phyloP scores from a whole-genome alignment of 768 basidiomycete species.

The Brasilioporus rufonigricans region DNA sequence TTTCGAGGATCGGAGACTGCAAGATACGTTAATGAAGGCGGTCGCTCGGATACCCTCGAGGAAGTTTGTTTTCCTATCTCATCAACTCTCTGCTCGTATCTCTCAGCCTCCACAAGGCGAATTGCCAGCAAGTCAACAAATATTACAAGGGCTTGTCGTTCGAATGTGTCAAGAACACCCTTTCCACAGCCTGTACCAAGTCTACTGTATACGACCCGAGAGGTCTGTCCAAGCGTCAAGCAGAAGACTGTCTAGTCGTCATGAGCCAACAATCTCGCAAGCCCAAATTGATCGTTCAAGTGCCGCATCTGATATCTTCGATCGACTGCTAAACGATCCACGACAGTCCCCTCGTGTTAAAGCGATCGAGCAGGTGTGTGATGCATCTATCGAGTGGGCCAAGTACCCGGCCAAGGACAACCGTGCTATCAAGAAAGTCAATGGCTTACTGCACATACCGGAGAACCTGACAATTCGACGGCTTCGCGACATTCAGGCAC shows the following conservation, averaged over 20 bases:
- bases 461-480: conserved; percentile 42
- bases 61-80: conserved; percentile 90
- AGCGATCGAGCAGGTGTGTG: conserved; percentile 59
- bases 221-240: conserved; percentile 19
- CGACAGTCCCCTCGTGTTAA: conserved; percentile 38
- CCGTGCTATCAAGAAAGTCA: conserved; percentile 20
- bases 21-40: conserved; percentile 41
- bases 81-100: conserved; percentile 92
- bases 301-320: conserved; percentile 65
- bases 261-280: conserved; percentile 35
- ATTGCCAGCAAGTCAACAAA: conserved; percentile 46
- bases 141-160: conserved; percentile 61
- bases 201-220: conserved; percentile 66
- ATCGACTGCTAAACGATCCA: conserved; percentile 47
- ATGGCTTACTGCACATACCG: conserved; percentile 43
- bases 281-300: conserved; percentile 54
- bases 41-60: conserved; percentile 69
- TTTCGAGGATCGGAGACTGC: conserved; percentile 57
- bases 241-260: conserved; percentile 48
- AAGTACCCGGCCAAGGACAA: conserved; percentile 50
- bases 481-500: conserved; percentile 62
- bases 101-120: conserved; percentile 39
- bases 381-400: conserved; percentile 74
- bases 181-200: conserved; percentile 89
- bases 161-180: conserved; percentile 89